Percentiles rank a stretch among this genome's conserved stretches.
These are phyloP conservation scores for Monilinia vaccinii-corymbosi DNA, from an alignment of 2,329 filamentous ascomycete genomes.

Conservation along the genomic window DNA sequence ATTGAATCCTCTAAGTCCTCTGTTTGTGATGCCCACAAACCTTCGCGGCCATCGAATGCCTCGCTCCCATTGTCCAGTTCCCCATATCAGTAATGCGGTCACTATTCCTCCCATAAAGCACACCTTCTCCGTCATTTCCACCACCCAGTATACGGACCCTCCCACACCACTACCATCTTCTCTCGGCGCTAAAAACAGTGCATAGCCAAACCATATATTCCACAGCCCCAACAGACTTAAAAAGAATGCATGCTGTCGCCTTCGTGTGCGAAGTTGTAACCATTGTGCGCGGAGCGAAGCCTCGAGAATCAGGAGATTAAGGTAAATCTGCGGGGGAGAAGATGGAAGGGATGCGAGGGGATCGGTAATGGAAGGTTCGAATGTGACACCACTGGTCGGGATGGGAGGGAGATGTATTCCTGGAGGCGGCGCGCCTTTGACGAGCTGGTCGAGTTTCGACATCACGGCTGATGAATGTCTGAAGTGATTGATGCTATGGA, in stretches of 20 bases:
- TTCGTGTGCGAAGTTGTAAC: conserved; percentile 76
- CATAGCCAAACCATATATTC: conserved; percentile 79
- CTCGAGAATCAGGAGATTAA: conserved; percentile 95
- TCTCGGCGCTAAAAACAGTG: conserved; percentile 87
- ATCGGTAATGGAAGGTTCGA: conserved; percentile 26
- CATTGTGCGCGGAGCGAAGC: conserved; percentile 89
- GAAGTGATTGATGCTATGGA: conserved; percentile 11
- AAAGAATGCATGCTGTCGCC: conserved; percentile 90
- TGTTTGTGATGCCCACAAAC: conserved; percentile 83
- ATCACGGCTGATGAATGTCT: conserved; percentile 17
- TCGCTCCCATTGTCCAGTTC: conserved; percentile 91
- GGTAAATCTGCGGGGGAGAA: conserved; percentile 58
- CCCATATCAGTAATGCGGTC: conserved; percentile 81
- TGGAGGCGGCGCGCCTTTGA: conserved; percentile 76
- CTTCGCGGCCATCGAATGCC: conserved; percentile 88
- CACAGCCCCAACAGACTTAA: conserved; percentile 69
- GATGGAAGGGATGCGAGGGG: conserved; percentile 30
- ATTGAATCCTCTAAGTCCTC: conserved; percentile 86
- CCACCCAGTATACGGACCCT: conserved; percentile 91
- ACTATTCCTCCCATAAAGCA: conserved; percentile 86
- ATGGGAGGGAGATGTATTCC: conserved; percentile 33
- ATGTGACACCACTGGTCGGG: conserved; percentile 33
- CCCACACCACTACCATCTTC: conserved; percentile 89
- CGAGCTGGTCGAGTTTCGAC: conserved; percentile 59
- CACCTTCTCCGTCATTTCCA: conserved; percentile 83